Evolutionary conservation across 345 rosid species (phyloP), one percentile per base, ranked within the genome.

Genomic region (Pistacia integerrima): DNA sequence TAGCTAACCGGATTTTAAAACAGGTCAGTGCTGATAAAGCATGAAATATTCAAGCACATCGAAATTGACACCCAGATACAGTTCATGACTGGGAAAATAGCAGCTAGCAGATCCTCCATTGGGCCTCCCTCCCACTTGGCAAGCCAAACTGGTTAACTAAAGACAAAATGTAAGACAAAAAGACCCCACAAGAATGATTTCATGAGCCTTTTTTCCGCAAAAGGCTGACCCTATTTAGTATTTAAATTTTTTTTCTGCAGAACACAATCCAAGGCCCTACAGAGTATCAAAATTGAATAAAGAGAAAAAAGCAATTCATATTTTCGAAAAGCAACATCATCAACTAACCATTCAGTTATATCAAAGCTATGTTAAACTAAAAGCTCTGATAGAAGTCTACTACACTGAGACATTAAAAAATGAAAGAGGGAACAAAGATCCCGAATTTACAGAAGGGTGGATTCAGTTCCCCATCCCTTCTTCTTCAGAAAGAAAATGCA

Each of bases 401-500:
- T 59, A 58, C 20, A 58, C 44, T 64, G 64, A 8, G 80, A 63
- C 46, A 79, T 62, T 3, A 12, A 16, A 6, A 41, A 41, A 41
- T 4, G 9, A 1, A 41, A 77, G 69, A 78, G 80, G 84, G 79
- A 69, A 64, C 48, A 75, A 75, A 78, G 81, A 82, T 71, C 74
- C 87, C 85, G 80, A 83, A 83, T 78, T 74, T 78, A 77, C 86
- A 77, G 66, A 81, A 64, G 72, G 77, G 36, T 10, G 64, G 72
- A 84, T 83, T 82, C 85, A 83, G 86, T 76, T 64, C 16, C 41
- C 74, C 49, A 74, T 60, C 64, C 85, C 80, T 78, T 78, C 79
- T 67, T 77, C 56, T 70, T 54, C 69, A 69, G 74, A 66, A 46
- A 69, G 70, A 66, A 46, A 57, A 78, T 46, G 84, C 78, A 71